Percentiles rank a stretch among this genome's conserved stretches.
Conservation (phyloP, 257 asterid species). For the Scutellaria barbata region DNA sequence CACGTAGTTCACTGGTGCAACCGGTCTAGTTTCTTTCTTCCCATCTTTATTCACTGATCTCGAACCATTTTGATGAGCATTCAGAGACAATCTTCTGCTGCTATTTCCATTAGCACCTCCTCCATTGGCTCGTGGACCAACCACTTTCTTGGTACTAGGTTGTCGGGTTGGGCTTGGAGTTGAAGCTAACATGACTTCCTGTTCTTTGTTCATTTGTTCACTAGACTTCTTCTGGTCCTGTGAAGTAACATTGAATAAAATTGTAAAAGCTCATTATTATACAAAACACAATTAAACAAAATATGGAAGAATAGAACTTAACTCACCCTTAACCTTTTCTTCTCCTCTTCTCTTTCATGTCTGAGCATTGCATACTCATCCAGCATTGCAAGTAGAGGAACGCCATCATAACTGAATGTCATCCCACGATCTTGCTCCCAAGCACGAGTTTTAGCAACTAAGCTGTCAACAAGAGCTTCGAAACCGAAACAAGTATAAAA, state of each 20-base stretch:
- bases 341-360: constrained; percentile 97
- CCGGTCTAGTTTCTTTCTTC: constrained; percentile 67
- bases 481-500: neutral
- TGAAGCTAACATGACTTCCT: constrained; percentile 62
- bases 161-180: constrained; percentile 92
- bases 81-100: constrained; percentile 81
- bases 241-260: constrained; percentile 11
- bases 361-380: constrained; percentile 96
- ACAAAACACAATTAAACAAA: neutral
- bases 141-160: constrained; percentile 67
- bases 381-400: constrained; percentile 98
- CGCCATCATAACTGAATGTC: constrained; percentile 88
- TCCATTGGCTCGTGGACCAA: constrained; percentile 75
- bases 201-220: constrained; percentile 73
- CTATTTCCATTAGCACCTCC: constrained; percentile 70
- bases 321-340: constrained; percentile 91
- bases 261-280: neutral
- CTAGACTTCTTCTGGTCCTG: constrained; percentile 86
- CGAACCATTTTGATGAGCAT: constrained; percentile 83
- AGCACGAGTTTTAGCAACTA: constrained; percentile 82
- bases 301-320: neutral
- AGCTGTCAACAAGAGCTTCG: constrained; percentile 89
- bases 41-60: constrained; percentile 74
- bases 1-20: constrained; percentile 77
- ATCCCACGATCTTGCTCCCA: constrained; percentile 93